Evolutionary conservation across 345 rosid species (phyloP).

Genomic region (Aquilaria sinensis): DNA sequence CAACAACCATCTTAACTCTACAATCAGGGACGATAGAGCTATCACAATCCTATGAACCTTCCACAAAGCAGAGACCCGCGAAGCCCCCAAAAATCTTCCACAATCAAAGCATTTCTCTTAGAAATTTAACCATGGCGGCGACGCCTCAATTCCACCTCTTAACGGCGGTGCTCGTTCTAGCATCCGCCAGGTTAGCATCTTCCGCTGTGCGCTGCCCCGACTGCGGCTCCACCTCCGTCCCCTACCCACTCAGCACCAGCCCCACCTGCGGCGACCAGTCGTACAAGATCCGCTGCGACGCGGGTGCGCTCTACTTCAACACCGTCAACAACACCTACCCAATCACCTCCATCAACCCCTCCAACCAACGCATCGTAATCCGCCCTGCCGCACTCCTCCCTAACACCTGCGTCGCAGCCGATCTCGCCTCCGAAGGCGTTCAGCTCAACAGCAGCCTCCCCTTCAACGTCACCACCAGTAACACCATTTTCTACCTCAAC

Average conservation of each 20-base stretch:
- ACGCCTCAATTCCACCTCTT: slow-evolving; percentile 9
- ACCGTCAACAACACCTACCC: slow-evolving; percentile 36
- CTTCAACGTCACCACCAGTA: slow-evolving; percentile 40
- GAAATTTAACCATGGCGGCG: slow-evolving; percentile 6
- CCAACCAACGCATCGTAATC: slow-evolving; percentile 30
- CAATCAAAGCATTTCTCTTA: background rate
- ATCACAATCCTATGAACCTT: too few species aligned
- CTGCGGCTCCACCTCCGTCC: slow-evolving; percentile 40
- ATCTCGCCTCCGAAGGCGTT: slow-evolving; percentile 30
- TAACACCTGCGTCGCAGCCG: slow-evolving; percentile 30
- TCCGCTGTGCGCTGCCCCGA: slow-evolving; percentile 30
- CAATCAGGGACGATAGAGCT: too few species aligned
- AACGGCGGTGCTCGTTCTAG: slow-evolving; percentile 21
- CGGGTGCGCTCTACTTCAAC: slow-evolving; percentile 25
- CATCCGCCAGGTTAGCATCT: slow-evolving; percentile 1
- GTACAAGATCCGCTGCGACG: slow-evolving; percentile 34
- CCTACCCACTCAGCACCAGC: slow-evolving; percentile 43
- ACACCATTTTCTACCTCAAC: slow-evolving; percentile 45
- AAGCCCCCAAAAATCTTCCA: background rate
- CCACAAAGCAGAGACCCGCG: too few species aligned
- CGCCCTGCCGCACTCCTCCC: slow-evolving; percentile 23
- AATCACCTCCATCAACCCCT: slow-evolving; percentile 40
- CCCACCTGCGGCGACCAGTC: slow-evolving; percentile 41
- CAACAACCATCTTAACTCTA: too few species aligned
- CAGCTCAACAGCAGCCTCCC: slow-evolving; percentile 29